These are phyloP conservation scores for Fonsecaea monophora DNA, from an alignment of 2,329 filamentous ascomycete species.

Conservation along the genomic window DNA sequence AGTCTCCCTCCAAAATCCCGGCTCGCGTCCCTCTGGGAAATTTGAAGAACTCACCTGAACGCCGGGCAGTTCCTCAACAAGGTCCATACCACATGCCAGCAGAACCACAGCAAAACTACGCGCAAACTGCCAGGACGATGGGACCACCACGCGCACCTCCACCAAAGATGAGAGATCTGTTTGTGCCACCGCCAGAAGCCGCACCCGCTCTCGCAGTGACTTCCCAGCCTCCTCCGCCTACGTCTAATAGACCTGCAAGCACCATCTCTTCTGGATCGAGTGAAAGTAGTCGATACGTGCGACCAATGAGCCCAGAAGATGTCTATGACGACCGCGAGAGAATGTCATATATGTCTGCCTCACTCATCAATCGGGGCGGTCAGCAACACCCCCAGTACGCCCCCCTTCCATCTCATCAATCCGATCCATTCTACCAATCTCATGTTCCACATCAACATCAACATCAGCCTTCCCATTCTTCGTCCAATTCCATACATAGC, in stretches of 20 bases:
- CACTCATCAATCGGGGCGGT: conserved; percentile 47
- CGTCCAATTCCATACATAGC: conserved; percentile 41
- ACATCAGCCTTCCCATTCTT: conserved; percentile 51
- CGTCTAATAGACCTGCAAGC: conserved; percentile 60
- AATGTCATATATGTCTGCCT: conserved; percentile 55
- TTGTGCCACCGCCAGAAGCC: conserved; percentile 58
- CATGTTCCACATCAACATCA: conserved; percentile 47
- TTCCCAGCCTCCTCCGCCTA: conserved; percentile 35
- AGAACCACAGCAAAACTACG: conserved; percentile 33
- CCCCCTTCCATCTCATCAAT: conserved; percentile 14
- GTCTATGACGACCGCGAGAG: conserved; percentile 75
- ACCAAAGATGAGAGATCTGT: conserved; percentile 90
- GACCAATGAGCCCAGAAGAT: conserved; percentile 75
- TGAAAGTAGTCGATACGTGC: conserved; percentile 49
- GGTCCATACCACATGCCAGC: conserved; percentile 33
- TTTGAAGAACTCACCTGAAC: conserved; percentile 78
- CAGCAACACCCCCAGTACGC: conserved; percentile 38
- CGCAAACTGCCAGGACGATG: conserved; percentile 49
- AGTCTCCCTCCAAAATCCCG: conserved; percentile 58
- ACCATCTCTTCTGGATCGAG: conserved; percentile 54
- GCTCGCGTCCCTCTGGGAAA: conserved; percentile 55
- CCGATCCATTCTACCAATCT: conserved; percentile 49
- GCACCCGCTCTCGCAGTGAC: conserved; percentile 40
- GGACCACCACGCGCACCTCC: conserved; percentile 74
- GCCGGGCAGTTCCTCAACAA: conserved; percentile 58